Evolutionary conservation across 2,329 filamentous ascomycete species (phyloP), one percentile per base, ranked within the genome.

Genomic region (Cercospora sojina): DNA sequence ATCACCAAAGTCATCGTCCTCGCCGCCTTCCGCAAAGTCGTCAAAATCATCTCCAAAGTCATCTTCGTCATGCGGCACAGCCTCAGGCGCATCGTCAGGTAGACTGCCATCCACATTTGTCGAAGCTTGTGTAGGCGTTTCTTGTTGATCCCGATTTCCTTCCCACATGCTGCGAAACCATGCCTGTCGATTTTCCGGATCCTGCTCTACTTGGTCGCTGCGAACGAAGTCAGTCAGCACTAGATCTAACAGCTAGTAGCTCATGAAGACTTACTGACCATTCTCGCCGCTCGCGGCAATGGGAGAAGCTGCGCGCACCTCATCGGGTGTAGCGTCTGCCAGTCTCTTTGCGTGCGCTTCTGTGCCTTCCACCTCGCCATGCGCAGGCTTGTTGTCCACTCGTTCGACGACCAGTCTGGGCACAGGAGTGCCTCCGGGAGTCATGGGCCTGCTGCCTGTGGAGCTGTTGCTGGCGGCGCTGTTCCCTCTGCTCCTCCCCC

Each of bases 1-100:
- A 73, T 84, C 83, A 68, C 82, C 83, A 79, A 84, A 84, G 73
- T 84, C 82, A 74, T 83, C 81, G 58, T 78, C 77, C 29, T 74
- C 77, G 35, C 76, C 81, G 49, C 79, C 82, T 69, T 86, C 79
- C 74, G 84, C 83, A 74, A 88, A 87, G 68, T 89, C 84, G 75
- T 88, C 88, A 79, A 91, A 91, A 74, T 91, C 89, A 69, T 87
- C 88, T 61, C 86, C 86, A 77, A 88, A 87, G 71, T 89, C 90
- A 75, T 92, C 92, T 74, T 91, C 89, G 61, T 78, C 77, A 18
- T 80, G 83, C 70, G 83, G 82, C 61, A 76, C 77, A 18, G 80
- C 83, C 70, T 83, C 83, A 64, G 81, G 81, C 68, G 82, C 84
- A 58, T 85, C 86, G 73, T 88, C 86, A 73, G 87, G 85, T 70